phyloP scores from a whole-genome alignment of 1,284 basidiomycete species.

The Ganoderma boninense region DNA sequence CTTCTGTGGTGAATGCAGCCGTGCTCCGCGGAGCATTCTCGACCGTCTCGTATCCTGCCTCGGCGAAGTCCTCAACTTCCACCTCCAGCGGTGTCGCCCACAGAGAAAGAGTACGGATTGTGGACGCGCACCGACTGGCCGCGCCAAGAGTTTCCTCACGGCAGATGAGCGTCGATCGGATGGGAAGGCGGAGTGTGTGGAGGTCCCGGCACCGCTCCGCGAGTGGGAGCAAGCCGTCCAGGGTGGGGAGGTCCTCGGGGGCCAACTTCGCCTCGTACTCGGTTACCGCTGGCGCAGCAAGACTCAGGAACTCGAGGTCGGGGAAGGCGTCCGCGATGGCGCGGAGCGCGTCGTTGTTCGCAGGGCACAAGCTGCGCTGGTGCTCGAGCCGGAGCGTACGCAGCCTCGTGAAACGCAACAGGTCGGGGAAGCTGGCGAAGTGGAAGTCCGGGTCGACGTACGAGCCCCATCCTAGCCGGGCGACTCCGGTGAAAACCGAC shows the following conservation, averaged over 20 bases:
- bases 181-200: constrained; percentile 1
- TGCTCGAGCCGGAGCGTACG: background rate
- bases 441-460: background rate
- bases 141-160: background rate
- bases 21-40: background rate
- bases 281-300: background rate
- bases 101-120: background rate
- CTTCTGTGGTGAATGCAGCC: background rate
- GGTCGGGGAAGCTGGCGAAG: background rate
- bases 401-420: background rate
- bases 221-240: background rate
- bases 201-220: background rate
- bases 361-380: background rate
- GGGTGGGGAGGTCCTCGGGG: background rate
- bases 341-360: background rate
- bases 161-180: background rate
- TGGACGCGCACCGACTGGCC: background rate
- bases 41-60: background rate
- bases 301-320: constrained; percentile 4
- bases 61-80: background rate
- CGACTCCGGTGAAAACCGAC: background rate
- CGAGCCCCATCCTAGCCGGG: background rate
- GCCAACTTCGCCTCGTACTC: background rate
- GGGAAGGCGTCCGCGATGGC: background rate
- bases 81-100: constrained; percentile 8